These are phyloP conservation scores for Stephania japonica DNA, from an alignment of 164 flowering plant genomes.

Conservation along the genomic window DNA sequence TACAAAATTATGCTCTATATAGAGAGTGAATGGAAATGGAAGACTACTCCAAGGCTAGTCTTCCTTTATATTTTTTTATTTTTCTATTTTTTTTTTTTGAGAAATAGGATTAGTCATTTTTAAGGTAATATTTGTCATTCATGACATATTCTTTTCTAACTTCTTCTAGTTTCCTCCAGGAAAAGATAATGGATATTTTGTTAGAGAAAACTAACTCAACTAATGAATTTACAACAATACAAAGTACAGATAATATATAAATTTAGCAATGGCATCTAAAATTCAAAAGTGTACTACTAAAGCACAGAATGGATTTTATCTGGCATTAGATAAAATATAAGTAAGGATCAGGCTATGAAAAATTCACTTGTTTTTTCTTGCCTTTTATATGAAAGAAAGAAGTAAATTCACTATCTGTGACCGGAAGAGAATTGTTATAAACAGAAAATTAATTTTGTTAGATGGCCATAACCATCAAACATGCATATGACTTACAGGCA, in stretches of 20 bases:
- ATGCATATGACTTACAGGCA: neutral
- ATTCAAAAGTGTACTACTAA: neutral
- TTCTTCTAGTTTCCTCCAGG: neutral
- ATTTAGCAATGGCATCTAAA: neutral
- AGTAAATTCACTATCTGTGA: neutral
- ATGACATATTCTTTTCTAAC: neutral
- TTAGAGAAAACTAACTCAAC: neutral
- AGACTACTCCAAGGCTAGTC: too few relatives aligned
- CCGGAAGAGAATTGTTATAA: neutral
- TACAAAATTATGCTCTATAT: neutral
- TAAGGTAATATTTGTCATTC: neutral
- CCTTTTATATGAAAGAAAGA: neutral
- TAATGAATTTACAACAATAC: neutral
- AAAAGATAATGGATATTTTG: too few relatives aligned
- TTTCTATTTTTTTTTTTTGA: too few relatives aligned
- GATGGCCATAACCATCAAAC: conserved; percentile 1
- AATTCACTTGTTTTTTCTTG: neutral
- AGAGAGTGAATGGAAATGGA: neutral
- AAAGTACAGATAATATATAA: neutral
- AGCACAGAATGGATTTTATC: neutral
- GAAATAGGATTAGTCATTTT: neutral
- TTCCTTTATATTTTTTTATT: too few relatives aligned
- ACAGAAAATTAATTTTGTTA: neutral
- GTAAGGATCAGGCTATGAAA: neutral
- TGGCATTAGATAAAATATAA: neutral